phyloP scores from a whole-genome alignment of 139 green algal species.

The Trebouxia sp. region DNA sequence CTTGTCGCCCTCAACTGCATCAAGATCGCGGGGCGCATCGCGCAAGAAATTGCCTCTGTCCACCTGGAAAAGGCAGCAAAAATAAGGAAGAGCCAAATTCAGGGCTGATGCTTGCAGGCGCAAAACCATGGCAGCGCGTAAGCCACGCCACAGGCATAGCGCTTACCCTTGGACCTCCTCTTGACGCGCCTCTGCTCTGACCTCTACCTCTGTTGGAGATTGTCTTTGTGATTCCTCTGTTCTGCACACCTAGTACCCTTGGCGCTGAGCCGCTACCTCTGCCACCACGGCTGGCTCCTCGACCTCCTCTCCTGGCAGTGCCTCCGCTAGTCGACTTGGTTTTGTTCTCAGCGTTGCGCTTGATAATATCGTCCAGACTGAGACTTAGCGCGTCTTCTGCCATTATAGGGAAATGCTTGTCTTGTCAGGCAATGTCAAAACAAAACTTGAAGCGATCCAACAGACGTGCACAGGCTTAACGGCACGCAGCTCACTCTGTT shows the following conservation, averaged over 20 bases:
- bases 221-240: neutral
- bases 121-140: too few relatives aligned
- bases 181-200: neutral
- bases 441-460: too few relatives aligned
- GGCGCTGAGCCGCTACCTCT: neutral
- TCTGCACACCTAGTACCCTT: neutral
- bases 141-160: too few relatives aligned
- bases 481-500: too few relatives aligned
- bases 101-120: too few relatives aligned
- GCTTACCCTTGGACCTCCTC: neutral
- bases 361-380: constrained; percentile 20
- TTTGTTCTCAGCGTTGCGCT: constrained; percentile 17
- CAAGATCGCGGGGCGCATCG: neutral
- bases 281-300: neutral
- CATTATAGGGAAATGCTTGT: too few relatives aligned
- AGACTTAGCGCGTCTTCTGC: constrained; percentile 23
- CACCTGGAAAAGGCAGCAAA: too few relatives aligned
- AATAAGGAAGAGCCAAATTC: too few relatives aligned
- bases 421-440: too few relatives aligned
- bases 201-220: neutral
- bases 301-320: neutral
- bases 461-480: too few relatives aligned
- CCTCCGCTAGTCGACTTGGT: neutral
- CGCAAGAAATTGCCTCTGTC: neutral
- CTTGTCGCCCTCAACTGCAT: constrained; percentile 12